Evolutionary conservation across 2,329 filamentous ascomycete genomes (phyloP), one percentile per base, ranked within the genome.

Genomic region (Fusarium sp.): DNA sequence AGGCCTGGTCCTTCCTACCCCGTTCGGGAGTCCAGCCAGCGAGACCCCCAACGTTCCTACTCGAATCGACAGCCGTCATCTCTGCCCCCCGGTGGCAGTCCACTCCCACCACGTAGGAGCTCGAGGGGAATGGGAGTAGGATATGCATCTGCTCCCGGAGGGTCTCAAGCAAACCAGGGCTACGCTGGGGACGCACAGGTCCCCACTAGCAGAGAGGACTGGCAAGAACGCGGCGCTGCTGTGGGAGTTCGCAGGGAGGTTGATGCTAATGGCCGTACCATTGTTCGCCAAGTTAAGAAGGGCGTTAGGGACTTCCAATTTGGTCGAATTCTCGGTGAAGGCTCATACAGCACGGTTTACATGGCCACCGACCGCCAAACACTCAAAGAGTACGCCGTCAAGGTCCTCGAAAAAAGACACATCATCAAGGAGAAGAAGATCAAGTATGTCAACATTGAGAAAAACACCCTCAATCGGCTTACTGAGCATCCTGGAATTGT

Each of bases 351-450:
- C 80, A 98, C 95, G 10, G 97, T 99, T 40, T 91, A 97, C 74
- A 91, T 97, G 62, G 97, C 95, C 40, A 98, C 95, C 5, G 97
- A 99, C 83, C 92, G 96, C 70, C 95, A 98, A 82, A 98, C 95
- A 1, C 86, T 97, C 67, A 97, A 97, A 79, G 96, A 99, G 82
- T 98, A 98, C 80, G 97, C 97, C 29, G 95, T 99, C 85, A 99
- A 99, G 83, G 96, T 99, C 18, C 90, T 99, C 56, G 97, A 99
- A 84, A 99, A 99, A 85, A 91, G 95, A 79, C 97, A 99, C 83
- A 99, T 99, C 80, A 99, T 99, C 87, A 99, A 98, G 84, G 97
- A 99, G 85, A 98, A 98, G 84, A 99, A 99, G 88, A 97, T 99
- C 80, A 99, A 99, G 88, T 99, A 99, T 80, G 97, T 99, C 84